Evolutionary conservation across 805 yeast genomes (phyloP).

Genomic region (Metschnikowia corniflorae): DNA sequence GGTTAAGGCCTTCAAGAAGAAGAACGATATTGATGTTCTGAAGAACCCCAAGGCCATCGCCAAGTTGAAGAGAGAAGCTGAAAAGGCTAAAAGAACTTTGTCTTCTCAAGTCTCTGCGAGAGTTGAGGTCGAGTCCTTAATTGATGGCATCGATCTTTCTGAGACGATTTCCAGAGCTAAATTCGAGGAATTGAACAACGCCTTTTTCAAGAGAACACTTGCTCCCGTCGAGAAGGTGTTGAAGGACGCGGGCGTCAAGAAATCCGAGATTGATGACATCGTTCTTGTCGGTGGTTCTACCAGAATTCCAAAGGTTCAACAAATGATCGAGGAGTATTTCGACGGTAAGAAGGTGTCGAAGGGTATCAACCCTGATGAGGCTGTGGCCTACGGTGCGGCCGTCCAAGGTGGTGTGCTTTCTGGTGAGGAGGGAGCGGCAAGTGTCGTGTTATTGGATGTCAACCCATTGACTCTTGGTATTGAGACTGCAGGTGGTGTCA

Average conservation of each 20-base stretch:
- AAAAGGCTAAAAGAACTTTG: conserved; percentile 23
- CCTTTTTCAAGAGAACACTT: conserved; percentile 21
- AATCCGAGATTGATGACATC: conserved; percentile 20
- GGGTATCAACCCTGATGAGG: conserved; percentile 43
- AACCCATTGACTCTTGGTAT: conserved; percentile 24
- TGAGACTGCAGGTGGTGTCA: conserved; percentile 23
- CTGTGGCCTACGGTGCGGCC: conserved; percentile 71
- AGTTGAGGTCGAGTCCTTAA: conserved; percentile 21
- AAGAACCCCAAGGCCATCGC: conserved; percentile 21
- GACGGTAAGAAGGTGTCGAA: conserved; percentile 23
- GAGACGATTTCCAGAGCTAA: conserved; percentile 22
- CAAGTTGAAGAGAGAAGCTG: conserved; percentile 24
- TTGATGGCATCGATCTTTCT: conserved; percentile 21
- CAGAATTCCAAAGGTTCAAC: conserved; percentile 22
- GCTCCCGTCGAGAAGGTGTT: conserved; percentile 21
- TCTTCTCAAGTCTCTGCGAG: conserved; percentile 20
- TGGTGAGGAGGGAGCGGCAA: conserved; percentile 57
- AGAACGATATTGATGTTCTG: conserved; percentile 16
- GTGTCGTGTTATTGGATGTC: conserved; percentile 45
- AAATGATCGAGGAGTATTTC: conserved; percentile 19
- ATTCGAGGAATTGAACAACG: conserved; percentile 22
- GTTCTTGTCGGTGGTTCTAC: conserved; percentile 23
- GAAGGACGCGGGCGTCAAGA: conserved; percentile 20
- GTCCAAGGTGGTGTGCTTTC: conserved; percentile 41
- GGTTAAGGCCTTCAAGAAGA: conserved; percentile 20